Conservation (phyloP, 2,329 filamentous ascomycete genomes). For the Septoria linicola region DNA sequence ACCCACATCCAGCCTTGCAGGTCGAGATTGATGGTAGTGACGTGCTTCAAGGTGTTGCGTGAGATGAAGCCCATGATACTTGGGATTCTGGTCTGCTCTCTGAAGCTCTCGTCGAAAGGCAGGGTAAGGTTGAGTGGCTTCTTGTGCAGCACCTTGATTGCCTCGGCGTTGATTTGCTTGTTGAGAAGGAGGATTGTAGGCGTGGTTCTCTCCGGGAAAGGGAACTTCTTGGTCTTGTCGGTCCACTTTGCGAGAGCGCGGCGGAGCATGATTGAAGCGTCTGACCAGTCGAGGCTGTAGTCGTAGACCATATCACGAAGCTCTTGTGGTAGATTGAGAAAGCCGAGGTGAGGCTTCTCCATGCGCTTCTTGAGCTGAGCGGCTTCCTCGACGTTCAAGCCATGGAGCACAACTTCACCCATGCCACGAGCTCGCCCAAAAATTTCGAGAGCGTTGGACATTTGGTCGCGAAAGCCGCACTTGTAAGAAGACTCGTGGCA, state of each 20-base stretch:
- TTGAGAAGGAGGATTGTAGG: conserved; percentile 40
- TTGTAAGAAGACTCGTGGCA: conserved; percentile 24
- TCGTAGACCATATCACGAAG: conserved; percentile 35
- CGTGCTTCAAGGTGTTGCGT: conserved; percentile 23
- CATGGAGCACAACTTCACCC: conserved; percentile 27
- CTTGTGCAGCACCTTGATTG: conserved; percentile 30
- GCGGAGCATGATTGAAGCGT: conserved; percentile 22
- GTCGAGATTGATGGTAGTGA: conserved; percentile 27
- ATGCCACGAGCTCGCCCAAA: conserved; percentile 28
- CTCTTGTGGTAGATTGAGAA: conserved; percentile 31
- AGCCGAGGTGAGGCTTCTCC: conserved; percentile 17
- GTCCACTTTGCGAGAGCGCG: conserved; percentile 23
- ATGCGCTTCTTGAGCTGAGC: conserved; percentile 28
- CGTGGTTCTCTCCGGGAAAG: conserved; percentile 25
- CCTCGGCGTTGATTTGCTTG: conserved; percentile 37
- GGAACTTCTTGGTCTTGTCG: conserved; percentile 9
- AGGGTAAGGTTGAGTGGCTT: conserved; percentile 32
- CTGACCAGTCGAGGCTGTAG: conserved; percentile 28
- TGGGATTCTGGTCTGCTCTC: conserved; percentile 14
- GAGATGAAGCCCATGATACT: conserved; percentile 30
- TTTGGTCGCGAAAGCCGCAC: conserved; percentile 35
- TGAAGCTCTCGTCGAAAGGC: conserved; percentile 19
- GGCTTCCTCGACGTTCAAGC: conserved; percentile 28
- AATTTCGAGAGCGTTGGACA: conserved; percentile 19
- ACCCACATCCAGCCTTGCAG: conserved; percentile 34